phyloP scores from a whole-genome alignment of 352 stramenopile genomes.

The Globisporangium nagaii region DNA sequence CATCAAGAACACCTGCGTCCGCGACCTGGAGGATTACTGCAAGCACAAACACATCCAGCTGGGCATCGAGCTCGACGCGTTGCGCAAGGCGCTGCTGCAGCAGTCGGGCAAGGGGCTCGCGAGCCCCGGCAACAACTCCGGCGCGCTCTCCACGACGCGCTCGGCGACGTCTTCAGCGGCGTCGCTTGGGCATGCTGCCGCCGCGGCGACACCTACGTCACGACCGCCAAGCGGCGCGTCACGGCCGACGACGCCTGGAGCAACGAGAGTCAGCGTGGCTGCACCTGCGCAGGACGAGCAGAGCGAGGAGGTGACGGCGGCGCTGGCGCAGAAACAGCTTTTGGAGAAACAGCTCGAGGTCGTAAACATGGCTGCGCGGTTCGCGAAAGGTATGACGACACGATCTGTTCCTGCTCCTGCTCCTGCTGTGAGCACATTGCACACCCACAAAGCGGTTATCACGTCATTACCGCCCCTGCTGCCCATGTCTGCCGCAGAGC shows the following conservation, averaged over 20 bases:
- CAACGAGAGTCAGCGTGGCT: background rate
- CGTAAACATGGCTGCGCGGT: constrained; percentile 32
- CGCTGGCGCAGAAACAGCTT: constrained; percentile 26
- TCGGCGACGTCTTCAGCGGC: constrained; percentile 9
- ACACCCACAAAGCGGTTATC: no score
- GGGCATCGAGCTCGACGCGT: constrained; percentile 63
- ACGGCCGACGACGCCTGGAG: constrained; percentile 11
- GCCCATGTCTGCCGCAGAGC: constrained; percentile 21
- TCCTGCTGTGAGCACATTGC: background rate
- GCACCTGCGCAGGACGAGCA: constrained; percentile 6
- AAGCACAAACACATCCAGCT: constrained; percentile 75
- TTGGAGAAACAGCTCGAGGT: constrained; percentile 51
- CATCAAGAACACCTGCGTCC: constrained; percentile 53
- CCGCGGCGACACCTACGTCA: background rate
- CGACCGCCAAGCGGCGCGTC: constrained; percentile 15
- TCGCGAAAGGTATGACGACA: constrained; percentile 56
- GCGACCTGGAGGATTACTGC: constrained; percentile 66
- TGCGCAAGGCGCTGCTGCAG: constrained; percentile 25
- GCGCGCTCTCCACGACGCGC: constrained; percentile 1
- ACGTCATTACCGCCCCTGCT: background rate
- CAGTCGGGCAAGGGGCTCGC: constrained; percentile 10
- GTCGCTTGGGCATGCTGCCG: background rate
- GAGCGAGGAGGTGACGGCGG: constrained; percentile 19
- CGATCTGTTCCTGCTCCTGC: background rate
- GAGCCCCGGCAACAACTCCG: constrained; percentile 3